phyloP scores from a whole-genome alignment of 257 asterid genomes.

The Plectranthus barbatus region DNA sequence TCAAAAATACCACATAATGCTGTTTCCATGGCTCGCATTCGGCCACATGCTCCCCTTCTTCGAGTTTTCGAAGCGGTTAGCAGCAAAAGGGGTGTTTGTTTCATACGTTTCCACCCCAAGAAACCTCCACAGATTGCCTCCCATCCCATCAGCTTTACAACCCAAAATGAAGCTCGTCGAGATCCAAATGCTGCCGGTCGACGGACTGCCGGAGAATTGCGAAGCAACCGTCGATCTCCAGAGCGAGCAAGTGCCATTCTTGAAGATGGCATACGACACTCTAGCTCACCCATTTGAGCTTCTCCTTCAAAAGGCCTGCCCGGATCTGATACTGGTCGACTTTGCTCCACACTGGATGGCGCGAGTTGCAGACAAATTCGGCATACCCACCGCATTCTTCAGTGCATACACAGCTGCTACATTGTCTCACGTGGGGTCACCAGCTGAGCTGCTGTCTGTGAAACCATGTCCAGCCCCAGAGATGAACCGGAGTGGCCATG shows the following conservation, averaged over 20 bases:
- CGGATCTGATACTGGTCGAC: conserved; percentile 33
- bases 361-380: conserved; percentile 18
- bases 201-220: conserved; percentile 29
- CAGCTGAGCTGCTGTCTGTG: conserved; percentile 6
- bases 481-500: conserved; percentile 7
- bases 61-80: conserved; percentile 23
- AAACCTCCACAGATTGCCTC: conserved; percentile 34
- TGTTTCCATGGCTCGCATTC: conserved; percentile 43
- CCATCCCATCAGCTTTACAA: conserved; percentile 16
- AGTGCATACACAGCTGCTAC: conserved; percentile 32
- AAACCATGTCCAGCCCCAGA: not conserved
- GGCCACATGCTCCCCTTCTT: conserved; percentile 45
- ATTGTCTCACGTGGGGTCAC: conserved; percentile 29
- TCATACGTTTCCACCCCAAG: conserved; percentile 37
- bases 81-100: conserved; percentile 20
- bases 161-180: conserved; percentile 16
- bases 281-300: conserved; percentile 19
- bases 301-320: conserved; percentile 9
- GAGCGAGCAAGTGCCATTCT: conserved; percentile 11
- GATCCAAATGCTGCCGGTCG: conserved; percentile 17
- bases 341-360: conserved; percentile 28
- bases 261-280: conserved; percentile 32
- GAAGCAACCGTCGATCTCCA: conserved; percentile 39
- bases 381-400: conserved; percentile 18
- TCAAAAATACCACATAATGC: conserved; percentile 21